Evolutionary conservation across 129 eudicot genomes (phyloP).

Genomic region (Sambucus nigra): DNA sequence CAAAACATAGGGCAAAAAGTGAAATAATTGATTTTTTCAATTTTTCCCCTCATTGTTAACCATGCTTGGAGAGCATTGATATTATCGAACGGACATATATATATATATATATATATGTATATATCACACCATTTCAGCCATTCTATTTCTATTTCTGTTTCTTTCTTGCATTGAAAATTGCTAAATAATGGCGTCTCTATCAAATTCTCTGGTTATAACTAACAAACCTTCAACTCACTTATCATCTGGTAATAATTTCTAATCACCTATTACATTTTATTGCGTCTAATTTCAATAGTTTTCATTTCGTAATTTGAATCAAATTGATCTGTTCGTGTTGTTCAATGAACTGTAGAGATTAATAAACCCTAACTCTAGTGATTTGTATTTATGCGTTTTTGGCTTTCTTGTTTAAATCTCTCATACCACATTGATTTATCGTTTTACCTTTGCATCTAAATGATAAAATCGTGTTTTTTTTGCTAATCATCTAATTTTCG

Average conservation of each 20-base stretch:
- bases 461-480: neutral
- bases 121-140: no score
- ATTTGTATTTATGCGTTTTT: no score
- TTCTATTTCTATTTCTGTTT: neutral
- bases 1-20: no score
- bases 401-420: neutral
- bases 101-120: no score
- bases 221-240: conserved; percentile 24
- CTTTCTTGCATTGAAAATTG: neutral
- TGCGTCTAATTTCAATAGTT: neutral
- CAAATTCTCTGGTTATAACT: conserved; percentile 33
- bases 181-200: conserved; percentile 33
- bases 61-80: no score
- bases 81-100: no score
- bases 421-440: neutral
- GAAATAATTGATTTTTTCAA: no score
- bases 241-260: conserved; percentile 31
- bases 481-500: no score
- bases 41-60: no score
- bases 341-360: neutral
- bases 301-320: neutral
- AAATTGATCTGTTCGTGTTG: neutral
- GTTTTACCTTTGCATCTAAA: neutral
- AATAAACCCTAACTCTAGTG: no score
- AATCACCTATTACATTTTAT: neutral